Conservation (phyloP, 441 rosid species). For the Jatropha multifida region DNA sequence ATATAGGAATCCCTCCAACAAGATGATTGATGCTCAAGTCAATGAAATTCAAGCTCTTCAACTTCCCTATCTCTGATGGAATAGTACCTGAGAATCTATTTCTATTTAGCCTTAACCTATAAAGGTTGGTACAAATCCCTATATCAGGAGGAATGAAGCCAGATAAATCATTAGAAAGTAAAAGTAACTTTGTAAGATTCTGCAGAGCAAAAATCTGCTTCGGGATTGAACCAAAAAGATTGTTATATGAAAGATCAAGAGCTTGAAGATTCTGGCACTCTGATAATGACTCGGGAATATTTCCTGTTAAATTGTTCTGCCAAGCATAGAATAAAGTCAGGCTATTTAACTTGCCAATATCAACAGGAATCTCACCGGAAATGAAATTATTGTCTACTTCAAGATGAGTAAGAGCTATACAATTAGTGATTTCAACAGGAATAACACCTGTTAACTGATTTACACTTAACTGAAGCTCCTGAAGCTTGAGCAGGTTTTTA, state of each 20-base stretch:
- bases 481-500: slow-evolving; percentile 65
- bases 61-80: slow-evolving; percentile 57
- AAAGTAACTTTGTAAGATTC: slow-evolving; percentile 79
- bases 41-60: slow-evolving; percentile 47
- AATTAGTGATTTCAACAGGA: slow-evolving; percentile 66
- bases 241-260: slow-evolving; percentile 84
- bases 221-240: slow-evolving; percentile 70
- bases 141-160: slow-evolving; percentile 69
- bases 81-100: slow-evolving; percentile 67
- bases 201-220: slow-evolving; percentile 53
- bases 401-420: slow-evolving; percentile 60
- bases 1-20: slow-evolving; percentile 63
- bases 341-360: slow-evolving; percentile 59
- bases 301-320: slow-evolving; percentile 80
- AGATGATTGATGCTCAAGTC: slow-evolving; percentile 75
- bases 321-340: slow-evolving; percentile 83
- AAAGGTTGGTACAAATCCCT: slow-evolving; percentile 56
- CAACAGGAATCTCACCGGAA: slow-evolving; percentile 73
- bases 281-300: slow-evolving; percentile 63
- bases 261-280: slow-evolving; percentile 78
- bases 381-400: slow-evolving; percentile 79
- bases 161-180: slow-evolving; percentile 71
- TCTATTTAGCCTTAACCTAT: slow-evolving; percentile 59
- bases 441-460: slow-evolving; percentile 77
- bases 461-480: slow-evolving; percentile 84